Percentiles rank a stretch among this genome's conserved stretches.
Evolutionary conservation across 2,329 filamentous ascomycete species (phyloP).

Genomic region (Alternaria metachromatica): DNA sequence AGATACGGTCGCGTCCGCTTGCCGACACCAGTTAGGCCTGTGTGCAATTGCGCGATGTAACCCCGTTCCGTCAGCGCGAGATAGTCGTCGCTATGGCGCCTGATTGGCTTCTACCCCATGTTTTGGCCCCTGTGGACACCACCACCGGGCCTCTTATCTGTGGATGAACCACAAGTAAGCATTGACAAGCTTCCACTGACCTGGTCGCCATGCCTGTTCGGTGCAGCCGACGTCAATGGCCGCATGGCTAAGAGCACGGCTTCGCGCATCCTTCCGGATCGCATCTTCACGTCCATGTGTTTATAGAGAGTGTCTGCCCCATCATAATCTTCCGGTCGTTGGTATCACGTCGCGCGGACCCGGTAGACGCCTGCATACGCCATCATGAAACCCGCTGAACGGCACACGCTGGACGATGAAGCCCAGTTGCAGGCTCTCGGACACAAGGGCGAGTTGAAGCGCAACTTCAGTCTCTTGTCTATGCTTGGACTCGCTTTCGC

Average conservation of each 20-base stretch:
- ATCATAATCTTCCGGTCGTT: too few relatives aligned
- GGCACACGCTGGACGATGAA: constrained; percentile 39
- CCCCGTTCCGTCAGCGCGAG: constrained; percentile 8
- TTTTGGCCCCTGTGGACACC: constrained; percentile 1
- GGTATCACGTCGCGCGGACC: not conserved
- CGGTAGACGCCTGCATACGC: not conserved
- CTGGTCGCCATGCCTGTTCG: constrained; percentile 14
- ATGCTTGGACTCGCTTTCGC: constrained; percentile 69
- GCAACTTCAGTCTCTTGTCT: constrained; percentile 64
- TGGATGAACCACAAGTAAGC: constrained; percentile 16
- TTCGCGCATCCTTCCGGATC: not conserved
- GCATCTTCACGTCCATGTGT: not conserved
- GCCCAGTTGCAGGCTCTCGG: constrained; percentile 55
- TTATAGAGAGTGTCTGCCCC: not conserved
- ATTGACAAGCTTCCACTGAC: constrained; percentile 19
- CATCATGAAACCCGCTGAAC: constrained; percentile 30
- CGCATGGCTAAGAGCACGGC: constrained; percentile 4
- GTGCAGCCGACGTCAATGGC: constrained; percentile 12
- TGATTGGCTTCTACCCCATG: constrained; percentile 21
- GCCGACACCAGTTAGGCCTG: not conserved
- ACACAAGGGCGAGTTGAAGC: constrained; percentile 63
- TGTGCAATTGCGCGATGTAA: constrained; percentile 5
- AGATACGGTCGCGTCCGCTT: not conserved
- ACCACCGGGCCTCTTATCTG: constrained; percentile 13
- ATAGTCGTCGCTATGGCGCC: not conserved